These are phyloP conservation scores for Anisogramma anomala DNA, from an alignment of 2,329 filamentous ascomycete species.

Conservation along the genomic window DNA sequence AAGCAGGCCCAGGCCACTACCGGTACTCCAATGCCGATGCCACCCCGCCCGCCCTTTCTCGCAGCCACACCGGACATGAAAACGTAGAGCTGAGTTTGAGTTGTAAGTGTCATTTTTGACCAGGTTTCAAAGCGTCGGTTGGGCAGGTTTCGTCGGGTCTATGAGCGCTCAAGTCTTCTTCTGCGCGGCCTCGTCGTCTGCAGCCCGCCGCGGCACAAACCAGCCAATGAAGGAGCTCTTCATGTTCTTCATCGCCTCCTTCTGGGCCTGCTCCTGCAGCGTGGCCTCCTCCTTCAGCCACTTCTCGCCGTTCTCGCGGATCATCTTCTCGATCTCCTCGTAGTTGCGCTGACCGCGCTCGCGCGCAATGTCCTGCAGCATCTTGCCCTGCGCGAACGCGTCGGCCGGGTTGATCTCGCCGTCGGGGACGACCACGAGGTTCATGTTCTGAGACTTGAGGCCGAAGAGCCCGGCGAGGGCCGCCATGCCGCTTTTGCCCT, in stretches of 20 bases:
- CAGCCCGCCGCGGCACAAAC: conserved; percentile 25
- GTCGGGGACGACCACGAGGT: conserved; percentile 45
- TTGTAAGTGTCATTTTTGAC: not conserved
- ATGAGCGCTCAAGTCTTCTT: not conserved
- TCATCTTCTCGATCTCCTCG: conserved; percentile 77
- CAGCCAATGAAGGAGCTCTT: conserved; percentile 61
- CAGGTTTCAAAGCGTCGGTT: not conserved
- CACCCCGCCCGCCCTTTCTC: not conserved
- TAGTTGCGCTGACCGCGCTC: conserved; percentile 88
- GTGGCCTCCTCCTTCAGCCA: conserved; percentile 91
- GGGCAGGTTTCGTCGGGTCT: not conserved
- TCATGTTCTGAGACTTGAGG: conserved; percentile 59
- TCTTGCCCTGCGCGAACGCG: conserved; percentile 83
- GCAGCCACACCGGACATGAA: not conserved
- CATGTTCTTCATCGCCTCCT: conserved; percentile 88
- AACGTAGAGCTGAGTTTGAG: conserved; percentile 1
- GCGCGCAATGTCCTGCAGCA: conserved; percentile 87
- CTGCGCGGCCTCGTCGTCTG: not conserved
- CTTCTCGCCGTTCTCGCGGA: conserved; percentile 84
- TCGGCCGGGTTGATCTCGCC: conserved; percentile 62
- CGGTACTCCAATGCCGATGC: conserved; percentile 3
- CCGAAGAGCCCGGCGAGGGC: conserved; percentile 63
- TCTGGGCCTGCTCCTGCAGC: conserved; percentile 76
- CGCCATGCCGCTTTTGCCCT: conserved; percentile 45
- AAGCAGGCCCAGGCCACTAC: not conserved